Base-by-base conservation (phyloP, 2,329 filamentous ascomycete genomes). In the Xylariales sp. region DNA sequence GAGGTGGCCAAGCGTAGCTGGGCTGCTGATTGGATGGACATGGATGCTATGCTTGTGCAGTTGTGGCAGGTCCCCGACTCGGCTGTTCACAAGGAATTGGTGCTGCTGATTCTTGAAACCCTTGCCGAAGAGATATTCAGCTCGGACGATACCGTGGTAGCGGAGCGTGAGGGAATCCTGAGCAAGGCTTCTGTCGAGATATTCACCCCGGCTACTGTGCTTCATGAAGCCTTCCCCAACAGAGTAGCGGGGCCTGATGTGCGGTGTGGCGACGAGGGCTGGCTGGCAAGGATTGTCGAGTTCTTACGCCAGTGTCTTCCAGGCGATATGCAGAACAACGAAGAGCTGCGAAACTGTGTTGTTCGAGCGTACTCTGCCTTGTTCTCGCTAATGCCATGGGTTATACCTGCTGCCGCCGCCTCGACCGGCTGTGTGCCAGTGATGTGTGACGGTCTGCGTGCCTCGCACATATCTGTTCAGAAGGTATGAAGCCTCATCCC, bases 81-180 rank as follows among this genome's bases (percentile, higher is more conserved):
- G 18, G 63, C 73, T 21, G 75, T 76, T 6, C 77, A 83, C 59
- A 93, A 94, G 62, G 85, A 93, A 57, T 77, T 97, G 39, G 90
- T 96, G 21, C 74, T 98, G 23, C 85, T 84, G 42, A 78, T 97
- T 30, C 73, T 98, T 35, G 93, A 97, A 66, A 90, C 85, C 14
- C 72, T 98, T 23, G 95, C 91, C 3, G 93, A 97, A 50, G 93
- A 97, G 59, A 81, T 96, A 36, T 95, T 97, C 65, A 87, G 85
- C 49, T 81, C 87, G 24, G 93, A 97, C 55, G 93, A 97, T 61
- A 76, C 86, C 2, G 82, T 89, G 5, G 89, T 91, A 12, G 85
- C 85, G 13, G 68, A 95, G 52, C 81, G 91, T 46, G 87, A 91
- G 56, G 85, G 83, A 36, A 79, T 87, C 39, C 75, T 98, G 44